These are phyloP conservation scores for Ogataea pilisensis DNA, from an alignment of 805 yeast species.

Conservation along the genomic window DNA sequence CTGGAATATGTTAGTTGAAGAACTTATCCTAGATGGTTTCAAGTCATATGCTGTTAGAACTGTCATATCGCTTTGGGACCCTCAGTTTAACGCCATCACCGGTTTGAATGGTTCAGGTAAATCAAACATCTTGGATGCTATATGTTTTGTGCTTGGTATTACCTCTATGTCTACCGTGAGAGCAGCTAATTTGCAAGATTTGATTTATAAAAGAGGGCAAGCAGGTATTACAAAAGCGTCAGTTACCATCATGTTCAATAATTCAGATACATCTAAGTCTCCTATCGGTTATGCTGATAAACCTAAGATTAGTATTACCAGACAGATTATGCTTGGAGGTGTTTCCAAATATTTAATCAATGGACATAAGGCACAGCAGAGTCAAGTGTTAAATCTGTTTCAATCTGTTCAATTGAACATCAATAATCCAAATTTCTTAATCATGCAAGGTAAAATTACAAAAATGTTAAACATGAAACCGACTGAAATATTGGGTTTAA, in stretches of 20 bases:
- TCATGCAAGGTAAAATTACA: conserved; percentile 98
- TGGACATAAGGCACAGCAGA: conserved; percentile 96
- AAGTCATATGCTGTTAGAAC: conserved; percentile 97
- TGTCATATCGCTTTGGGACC: conserved; percentile 92
- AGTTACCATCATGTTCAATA: conserved; percentile 94
- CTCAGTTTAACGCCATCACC: conserved; percentile 94
- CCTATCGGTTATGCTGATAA: conserved; percentile 86
- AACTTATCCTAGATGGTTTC: conserved; percentile 94
- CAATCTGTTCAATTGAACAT: conserved; percentile 94
- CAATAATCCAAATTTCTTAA: conserved; percentile 93
- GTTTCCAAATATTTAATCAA: conserved; percentile 88
- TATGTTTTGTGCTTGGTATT: conserved; percentile 96
- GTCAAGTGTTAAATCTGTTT: conserved; percentile 81
- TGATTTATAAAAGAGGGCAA: conserved; percentile 95
- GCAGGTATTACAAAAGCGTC: conserved; percentile 97
- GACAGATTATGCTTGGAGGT: conserved; percentile 89
- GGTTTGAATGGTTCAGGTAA: conserved; percentile 98
- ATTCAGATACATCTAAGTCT: conserved; percentile 64
- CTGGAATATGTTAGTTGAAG: conserved; percentile 97
- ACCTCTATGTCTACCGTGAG: conserved; percentile 92
- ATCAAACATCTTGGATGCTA: conserved; percentile 93
- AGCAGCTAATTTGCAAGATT: conserved; percentile 88
- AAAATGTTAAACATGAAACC: conserved; percentile 97
- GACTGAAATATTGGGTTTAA: conserved; percentile 77
- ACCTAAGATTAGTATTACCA: conserved; percentile 79